Percentiles rank a stretch among this genome's conserved stretches.
phyloP scores from a whole-genome alignment of 2,329 filamentous ascomycete genomes.

The Meredithiella fracta region DNA sequence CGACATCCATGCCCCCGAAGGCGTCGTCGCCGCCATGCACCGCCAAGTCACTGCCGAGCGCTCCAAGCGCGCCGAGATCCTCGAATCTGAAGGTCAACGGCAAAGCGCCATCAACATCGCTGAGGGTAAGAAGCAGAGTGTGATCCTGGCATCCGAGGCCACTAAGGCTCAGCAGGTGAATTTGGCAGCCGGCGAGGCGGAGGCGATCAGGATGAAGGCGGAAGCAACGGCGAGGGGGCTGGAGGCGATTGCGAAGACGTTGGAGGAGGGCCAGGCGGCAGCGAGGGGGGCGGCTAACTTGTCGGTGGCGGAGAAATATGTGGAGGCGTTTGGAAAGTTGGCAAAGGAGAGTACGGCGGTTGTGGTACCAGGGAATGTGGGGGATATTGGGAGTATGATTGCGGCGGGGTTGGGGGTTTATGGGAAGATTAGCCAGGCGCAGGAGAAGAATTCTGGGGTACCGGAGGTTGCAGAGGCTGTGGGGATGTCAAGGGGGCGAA shows the following conservation, averaged over 20 bases:
- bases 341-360: constrained; percentile 92
- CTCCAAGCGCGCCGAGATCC: constrained; percentile 91
- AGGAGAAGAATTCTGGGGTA: constrained; percentile 36
- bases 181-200: constrained; percentile 75
- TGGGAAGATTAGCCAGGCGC: constrained; percentile 73
- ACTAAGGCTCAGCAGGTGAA: constrained; percentile 85
- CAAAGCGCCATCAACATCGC: constrained; percentile 98
- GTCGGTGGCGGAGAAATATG: constrained; percentile 91
- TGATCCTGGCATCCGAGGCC: constrained; percentile 90
- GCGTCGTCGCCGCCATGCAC: constrained; percentile 95
- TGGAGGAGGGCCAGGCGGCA: constrained; percentile 52
- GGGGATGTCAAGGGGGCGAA: not conserved
- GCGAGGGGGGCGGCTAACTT: constrained; percentile 76
- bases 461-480: constrained; percentile 8
- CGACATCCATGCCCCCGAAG: constrained; percentile 88
- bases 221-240: constrained; percentile 76
- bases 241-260: constrained; percentile 64
- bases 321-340: constrained; percentile 81
- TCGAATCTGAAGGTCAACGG: constrained; percentile 91
- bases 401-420: constrained; percentile 90
- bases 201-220: constrained; percentile 79
- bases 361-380: constrained; percentile 90
- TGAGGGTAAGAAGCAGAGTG: constrained; percentile 90
- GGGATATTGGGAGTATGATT: constrained; percentile 93
- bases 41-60: constrained; percentile 93